These are phyloP conservation scores for Paraphysoderma sedebokerense DNA, from an alignment of 371 early-diverging fungal species.

Conservation along the genomic window DNA sequence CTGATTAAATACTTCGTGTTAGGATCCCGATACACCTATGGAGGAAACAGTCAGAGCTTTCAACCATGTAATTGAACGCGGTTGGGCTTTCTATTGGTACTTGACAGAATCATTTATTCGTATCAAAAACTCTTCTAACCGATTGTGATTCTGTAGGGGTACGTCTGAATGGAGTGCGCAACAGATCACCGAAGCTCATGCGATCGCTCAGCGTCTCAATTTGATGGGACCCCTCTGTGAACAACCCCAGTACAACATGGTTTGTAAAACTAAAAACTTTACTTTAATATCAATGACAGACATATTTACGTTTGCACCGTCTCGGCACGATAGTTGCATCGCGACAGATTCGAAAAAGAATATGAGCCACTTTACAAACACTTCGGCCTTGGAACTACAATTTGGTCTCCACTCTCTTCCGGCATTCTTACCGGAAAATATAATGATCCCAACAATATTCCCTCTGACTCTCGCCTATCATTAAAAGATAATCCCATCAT, in stretches of 20 bases:
- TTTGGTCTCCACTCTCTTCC: constrained; percentile 51
- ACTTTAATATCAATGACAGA: too few relatives aligned
- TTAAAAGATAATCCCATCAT: constrained; percentile 43
- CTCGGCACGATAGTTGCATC: too few relatives aligned
- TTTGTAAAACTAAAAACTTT: background rate
- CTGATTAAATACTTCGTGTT: background rate
- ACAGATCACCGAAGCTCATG: constrained; percentile 57
- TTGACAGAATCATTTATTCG: too few relatives aligned
- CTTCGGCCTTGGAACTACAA: constrained; percentile 51
- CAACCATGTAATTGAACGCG: constrained; percentile 64
- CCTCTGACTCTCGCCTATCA: constrained; percentile 48
- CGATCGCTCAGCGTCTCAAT: constrained; percentile 42
- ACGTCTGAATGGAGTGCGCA: constrained; percentile 72
- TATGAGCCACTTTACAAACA: constrained; percentile 51
- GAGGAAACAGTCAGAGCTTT: constrained; percentile 76
- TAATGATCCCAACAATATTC: constrained; percentile 36
- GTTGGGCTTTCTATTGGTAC: constrained; percentile 76
- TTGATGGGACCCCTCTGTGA: constrained; percentile 53
- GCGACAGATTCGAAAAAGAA: constrained; percentile 61
- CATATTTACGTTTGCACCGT: too few relatives aligned
- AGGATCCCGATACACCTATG: constrained; percentile 46
- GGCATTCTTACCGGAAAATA: constrained; percentile 59
- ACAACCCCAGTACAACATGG: constrained; percentile 70
- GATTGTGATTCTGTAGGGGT: background rate
- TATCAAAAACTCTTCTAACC: background rate